phyloP scores from a whole-genome alignment of 2,329 filamentous ascomycete genomes.

The Fusarium sp. region DNA sequence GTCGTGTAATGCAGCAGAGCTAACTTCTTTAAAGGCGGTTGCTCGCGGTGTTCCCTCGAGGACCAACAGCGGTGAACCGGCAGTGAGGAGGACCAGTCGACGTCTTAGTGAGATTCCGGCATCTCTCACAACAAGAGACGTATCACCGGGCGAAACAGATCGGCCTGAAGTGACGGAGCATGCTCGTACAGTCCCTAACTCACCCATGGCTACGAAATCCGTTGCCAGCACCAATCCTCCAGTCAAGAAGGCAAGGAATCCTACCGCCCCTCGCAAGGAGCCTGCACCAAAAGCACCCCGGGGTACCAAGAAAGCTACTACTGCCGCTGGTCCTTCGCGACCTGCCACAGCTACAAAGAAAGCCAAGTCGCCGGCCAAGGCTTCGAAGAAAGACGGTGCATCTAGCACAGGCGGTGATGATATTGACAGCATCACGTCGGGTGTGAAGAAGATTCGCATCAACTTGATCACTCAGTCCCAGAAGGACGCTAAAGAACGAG shows the following conservation, averaged over 20 bases:
- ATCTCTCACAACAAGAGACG: constrained; percentile 41
- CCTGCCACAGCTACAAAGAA: constrained; percentile 23
- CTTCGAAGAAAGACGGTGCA: constrained; percentile 24
- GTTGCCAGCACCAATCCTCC: constrained; percentile 57
- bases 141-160: constrained; percentile 16
- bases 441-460: constrained; percentile 73
- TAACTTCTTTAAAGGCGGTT: constrained; percentile 47
- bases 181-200: constrained; percentile 50
- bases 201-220: constrained; percentile 56
- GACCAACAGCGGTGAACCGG: constrained; percentile 40
- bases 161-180: constrained; percentile 39
- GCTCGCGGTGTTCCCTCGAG: constrained; percentile 49
- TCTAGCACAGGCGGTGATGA: constrained; percentile 50
- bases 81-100: constrained; percentile 54
- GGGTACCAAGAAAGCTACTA: constrained; percentile 52
- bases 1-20: not conserved
- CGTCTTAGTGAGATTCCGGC: constrained; percentile 64
- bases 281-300: constrained; percentile 48
- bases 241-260: constrained; percentile 71
- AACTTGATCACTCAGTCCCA: constrained; percentile 70
- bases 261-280: constrained; percentile 59
- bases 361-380: constrained; percentile 24
- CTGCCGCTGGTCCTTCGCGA: constrained; percentile 30
- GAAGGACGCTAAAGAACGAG: constrained; percentile 63
- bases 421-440: constrained; percentile 66